These are phyloP conservation scores for Zalaria obscura DNA, from an alignment of 2,329 filamentous ascomycete species.

Conservation along the genomic window DNA sequence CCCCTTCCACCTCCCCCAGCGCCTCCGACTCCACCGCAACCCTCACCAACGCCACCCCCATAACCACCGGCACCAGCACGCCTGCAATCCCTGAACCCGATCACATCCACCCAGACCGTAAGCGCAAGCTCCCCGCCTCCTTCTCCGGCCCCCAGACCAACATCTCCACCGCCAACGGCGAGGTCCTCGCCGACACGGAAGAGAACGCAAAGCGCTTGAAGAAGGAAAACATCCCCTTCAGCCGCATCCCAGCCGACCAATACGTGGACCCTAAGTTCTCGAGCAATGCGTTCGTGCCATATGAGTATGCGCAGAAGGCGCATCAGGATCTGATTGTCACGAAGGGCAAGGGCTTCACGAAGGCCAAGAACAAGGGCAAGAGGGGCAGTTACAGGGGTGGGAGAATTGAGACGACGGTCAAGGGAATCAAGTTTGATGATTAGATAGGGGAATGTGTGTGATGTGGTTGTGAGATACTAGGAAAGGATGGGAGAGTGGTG, in stretches of 20 bases:
- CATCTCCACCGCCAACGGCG: constrained; percentile 8
- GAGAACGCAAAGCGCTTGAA: constrained; percentile 23
- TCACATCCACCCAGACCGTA: constrained; percentile 27
- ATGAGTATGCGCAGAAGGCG: constrained; percentile 80
- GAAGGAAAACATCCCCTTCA: constrained; percentile 57
- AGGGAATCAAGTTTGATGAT: constrained; percentile 90
- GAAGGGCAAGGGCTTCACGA: constrained; percentile 92
- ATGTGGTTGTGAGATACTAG: too few species aligned
- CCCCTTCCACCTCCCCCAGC: constrained; percentile 22
- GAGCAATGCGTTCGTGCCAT: constrained; percentile 69
- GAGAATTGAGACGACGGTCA: constrained; percentile 67
- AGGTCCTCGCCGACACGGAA: constrained; percentile 6
- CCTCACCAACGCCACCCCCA: constrained; percentile 6
- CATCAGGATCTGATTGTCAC: constrained; percentile 81
- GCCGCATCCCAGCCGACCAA: constrained; percentile 56
- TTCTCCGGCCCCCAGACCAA: constrained; percentile 18
- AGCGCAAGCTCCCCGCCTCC: constrained; percentile 25
- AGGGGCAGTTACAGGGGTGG: constrained; percentile 82
- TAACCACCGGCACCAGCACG: constrained; percentile 14
- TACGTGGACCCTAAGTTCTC: constrained; percentile 53
- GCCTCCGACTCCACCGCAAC: constrained; percentile 7
- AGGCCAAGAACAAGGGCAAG: constrained; percentile 85
- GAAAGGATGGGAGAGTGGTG: too few species aligned
- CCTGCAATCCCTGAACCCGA: constrained; percentile 9
- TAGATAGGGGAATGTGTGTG: constrained; percentile 19